Evolutionary conservation across 805 yeast species (phyloP).

Genomic region (Hanseniaspora clermontiae): DNA sequence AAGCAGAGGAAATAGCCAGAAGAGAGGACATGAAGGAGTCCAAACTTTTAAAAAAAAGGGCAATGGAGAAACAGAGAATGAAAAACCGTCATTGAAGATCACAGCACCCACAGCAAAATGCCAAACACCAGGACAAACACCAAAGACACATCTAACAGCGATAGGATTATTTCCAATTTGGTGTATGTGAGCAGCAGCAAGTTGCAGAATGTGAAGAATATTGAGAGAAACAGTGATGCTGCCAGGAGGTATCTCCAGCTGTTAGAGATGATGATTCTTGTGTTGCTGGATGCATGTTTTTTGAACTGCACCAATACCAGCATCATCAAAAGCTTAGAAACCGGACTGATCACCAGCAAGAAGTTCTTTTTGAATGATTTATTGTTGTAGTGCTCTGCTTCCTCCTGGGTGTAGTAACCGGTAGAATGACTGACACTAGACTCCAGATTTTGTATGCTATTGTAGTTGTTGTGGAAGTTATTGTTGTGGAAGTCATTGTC

Average conservation of each 20-base stretch:
- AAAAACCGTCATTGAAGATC: neutral
- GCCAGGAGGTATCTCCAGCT: conserved; percentile 8
- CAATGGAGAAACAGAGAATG: conserved; percentile 30
- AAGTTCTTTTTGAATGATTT: neutral
- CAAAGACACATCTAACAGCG: neutral
- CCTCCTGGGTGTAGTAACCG: neutral
- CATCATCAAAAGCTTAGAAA: neutral
- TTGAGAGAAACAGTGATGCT: conserved; percentile 1
- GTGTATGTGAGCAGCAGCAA: neutral
- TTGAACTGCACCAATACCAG: conserved; percentile 1
- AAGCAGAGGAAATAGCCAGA: conserved; percentile 49
- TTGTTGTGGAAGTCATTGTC: neutral
- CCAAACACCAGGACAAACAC: conserved; percentile 3
- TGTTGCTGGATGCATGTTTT: neutral
- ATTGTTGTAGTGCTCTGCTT: neutral
- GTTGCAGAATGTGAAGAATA: conserved; percentile 3
- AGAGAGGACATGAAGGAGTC: conserved; percentile 66
- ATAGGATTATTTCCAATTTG: neutral
- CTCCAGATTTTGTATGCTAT: neutral
- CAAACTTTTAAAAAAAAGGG: conserved; percentile 40
- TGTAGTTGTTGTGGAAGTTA: neutral
- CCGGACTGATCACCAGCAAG: neutral
- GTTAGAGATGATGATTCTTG: neutral
- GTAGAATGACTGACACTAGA: neutral
- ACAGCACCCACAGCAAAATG: conserved; percentile 2